These are phyloP conservation scores for Canavalia gladiata DNA, from an alignment of 306 rosid species.

Conservation along the genomic window DNA sequence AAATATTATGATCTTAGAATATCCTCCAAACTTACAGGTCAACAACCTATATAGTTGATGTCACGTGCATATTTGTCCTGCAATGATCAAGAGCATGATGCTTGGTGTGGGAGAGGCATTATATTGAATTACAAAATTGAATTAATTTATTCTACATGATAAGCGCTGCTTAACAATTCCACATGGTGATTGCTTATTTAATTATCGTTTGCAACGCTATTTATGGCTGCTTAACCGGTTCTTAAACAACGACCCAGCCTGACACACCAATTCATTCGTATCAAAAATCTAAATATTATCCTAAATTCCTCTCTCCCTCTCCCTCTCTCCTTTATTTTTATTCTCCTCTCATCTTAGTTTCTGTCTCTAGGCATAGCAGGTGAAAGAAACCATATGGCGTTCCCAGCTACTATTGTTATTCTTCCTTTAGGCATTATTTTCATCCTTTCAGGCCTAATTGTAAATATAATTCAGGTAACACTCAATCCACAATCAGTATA, in stretches of 20 bases:
- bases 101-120: no score
- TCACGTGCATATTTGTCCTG: no score
- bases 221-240: constrained; percentile 41
- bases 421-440: constrained; percentile 78
- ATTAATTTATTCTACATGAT: not conserved
- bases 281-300: not conserved
- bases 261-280: not conserved
- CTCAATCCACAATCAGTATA: not conserved
- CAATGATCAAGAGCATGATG: no score
- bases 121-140: no score
- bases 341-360: not conserved
- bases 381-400: constrained; percentile 58
- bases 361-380: constrained; percentile 16
- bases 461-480: constrained; percentile 77
- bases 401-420: constrained; percentile 73
- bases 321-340: not conserved
- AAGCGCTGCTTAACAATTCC: not conserved
- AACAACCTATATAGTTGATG: no score
- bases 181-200: constrained; percentile 13
- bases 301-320: not conserved
- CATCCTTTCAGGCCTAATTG: constrained; percentile 80
- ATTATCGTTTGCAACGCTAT: constrained; percentile 17
- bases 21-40: no score
- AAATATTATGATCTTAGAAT: no score
- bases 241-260: constrained; percentile 13